Base-by-base conservation (phyloP, 23 red algal species). In the Chondrus crispus region DNA sequence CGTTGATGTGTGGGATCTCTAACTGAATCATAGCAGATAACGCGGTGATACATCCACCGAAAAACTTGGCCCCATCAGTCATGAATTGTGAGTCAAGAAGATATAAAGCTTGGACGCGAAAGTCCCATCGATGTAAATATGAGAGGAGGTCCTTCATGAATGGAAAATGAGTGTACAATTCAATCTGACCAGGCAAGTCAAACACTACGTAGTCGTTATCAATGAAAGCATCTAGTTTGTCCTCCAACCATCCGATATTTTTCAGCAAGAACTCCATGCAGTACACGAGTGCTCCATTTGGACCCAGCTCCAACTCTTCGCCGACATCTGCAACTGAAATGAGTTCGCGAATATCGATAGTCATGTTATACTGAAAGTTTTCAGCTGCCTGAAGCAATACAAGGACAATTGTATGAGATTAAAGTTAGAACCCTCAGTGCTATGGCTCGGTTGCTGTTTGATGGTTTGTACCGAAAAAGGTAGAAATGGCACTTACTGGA, bases 231-330 rank as follows among this genome's bases (percentile, higher is more conserved):
- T 84, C 77, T 1, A 98, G 33, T 49, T 95, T 84, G 19, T 98
- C 93, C 64, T 98, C 93, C 16, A 95, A 53, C 96, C 96, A 98
- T 35, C 94, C 93, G 37, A 94, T 40, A 58, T 98, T 95, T 44
- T 94, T 87, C 40, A 98, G 24, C 64, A 98, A 70, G 68, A 94
- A 98, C 68, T 98, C 96, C 96, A 98, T 98, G 90, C 93, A 95
- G 49, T 91, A 98, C 7, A 98, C 93, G 13, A 98, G 90, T 16
- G 93, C 93, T 19, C 96, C 96, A 66, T 98, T 98, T 18, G 96
- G 96, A 10, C 96, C 96, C 54, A 96, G 37, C 10, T 37, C 62
- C 1, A 94, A 62, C 53, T 98, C 96, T 33, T 96, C 94, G 8
- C 74, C 93, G n/a, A 96, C 96, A 6, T 96, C 93, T 13, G 87